Percentiles rank a stretch among this genome's conserved stretches.
phyloP scores from a whole-genome alignment of 306 rosid genomes.

The Acacia melanoxylon region DNA sequence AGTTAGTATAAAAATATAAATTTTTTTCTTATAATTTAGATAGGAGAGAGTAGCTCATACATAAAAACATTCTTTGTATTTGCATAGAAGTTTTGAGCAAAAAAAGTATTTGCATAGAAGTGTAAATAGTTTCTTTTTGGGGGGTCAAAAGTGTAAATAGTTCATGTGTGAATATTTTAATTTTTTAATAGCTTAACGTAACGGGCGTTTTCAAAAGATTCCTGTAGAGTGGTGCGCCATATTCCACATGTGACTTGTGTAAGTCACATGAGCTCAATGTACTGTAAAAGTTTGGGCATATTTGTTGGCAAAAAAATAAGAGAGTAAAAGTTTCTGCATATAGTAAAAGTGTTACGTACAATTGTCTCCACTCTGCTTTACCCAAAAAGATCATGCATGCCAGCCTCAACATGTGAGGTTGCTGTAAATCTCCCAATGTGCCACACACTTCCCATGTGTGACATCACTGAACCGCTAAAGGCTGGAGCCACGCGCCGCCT shows the following conservation, averaged over 20 bases:
- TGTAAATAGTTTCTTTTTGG: no score
- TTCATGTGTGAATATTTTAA: background rate
- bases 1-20: no score
- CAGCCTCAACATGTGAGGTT: background rate
- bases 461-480: background rate
- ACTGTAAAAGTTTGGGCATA: background rate
- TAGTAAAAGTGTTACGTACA: background rate
- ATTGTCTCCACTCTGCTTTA: background rate
- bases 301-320: background rate
- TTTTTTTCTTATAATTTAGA: no score
- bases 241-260: background rate
- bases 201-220: background rate
- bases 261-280: background rate
- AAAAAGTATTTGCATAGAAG: no score
- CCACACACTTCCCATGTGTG: background rate
- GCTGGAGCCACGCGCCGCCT: background rate
- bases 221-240: background rate
- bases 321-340: background rate
- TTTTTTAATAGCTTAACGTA: background rate
- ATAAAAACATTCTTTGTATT: no score
- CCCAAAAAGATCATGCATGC: background rate
- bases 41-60: no score
- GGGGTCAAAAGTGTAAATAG: background rate
- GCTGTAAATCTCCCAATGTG: background rate
- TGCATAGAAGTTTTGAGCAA: no score